Percentiles rank a stretch among this genome's conserved stretches.
Evolutionary conservation across 768 basidiomycete genomes (phyloP).

Genomic region (Rhizopogon salebrosus): DNA sequence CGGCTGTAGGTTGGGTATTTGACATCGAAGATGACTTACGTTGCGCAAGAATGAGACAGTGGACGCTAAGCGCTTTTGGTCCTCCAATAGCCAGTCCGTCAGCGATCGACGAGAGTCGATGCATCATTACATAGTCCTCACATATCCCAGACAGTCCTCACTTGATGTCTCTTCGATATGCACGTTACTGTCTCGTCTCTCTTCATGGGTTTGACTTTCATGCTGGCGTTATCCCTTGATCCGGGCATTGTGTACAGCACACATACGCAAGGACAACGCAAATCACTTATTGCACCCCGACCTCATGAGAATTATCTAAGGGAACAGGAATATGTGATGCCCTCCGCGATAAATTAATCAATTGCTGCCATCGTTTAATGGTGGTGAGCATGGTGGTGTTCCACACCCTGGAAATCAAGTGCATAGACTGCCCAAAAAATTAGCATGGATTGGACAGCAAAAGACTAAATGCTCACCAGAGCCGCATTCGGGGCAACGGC

Average conservation of each 20-base stretch:
- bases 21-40: conserved; percentile 1
- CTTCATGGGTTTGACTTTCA: neutral
- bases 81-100: conserved; percentile 1
- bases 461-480: conserved; percentile 56
- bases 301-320: neutral
- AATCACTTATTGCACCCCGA: neutral
- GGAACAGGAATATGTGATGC: neutral
- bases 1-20: conserved; percentile 7
- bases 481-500: conserved; percentile 91
- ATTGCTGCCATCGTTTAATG: conserved; percentile 23
- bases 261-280: neutral
- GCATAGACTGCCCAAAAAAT: conserved; percentile 54
- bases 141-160: neutral
- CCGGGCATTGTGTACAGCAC: neutral
- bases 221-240: too few relatives aligned
- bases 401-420: conserved; percentile 66
- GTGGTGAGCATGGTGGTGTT: conserved; percentile 44
- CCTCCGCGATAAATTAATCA: neutral
- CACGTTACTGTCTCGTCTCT: neutral
- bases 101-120: neutral
- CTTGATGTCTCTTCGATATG: too few relatives aligned
- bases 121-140: neutral
- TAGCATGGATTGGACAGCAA: neutral
- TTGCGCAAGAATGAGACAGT: conserved; percentile 5
- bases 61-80: conserved; percentile 7